Conservation (phyloP, 208 protist species). For the Trypanosoma cruzi region DNA sequence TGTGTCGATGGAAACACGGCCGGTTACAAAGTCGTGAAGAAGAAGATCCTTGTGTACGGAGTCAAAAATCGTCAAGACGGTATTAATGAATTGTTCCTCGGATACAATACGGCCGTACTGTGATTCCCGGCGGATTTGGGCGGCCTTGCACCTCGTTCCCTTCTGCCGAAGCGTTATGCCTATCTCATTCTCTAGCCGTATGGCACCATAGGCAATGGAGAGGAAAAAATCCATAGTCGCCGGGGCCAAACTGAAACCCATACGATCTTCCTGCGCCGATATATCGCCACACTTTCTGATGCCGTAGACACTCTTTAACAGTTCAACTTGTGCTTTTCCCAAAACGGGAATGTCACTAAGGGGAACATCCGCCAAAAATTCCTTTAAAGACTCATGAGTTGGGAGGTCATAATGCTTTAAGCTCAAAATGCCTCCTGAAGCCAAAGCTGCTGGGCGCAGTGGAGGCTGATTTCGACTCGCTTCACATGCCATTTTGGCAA, state of each 20-base stretch:
- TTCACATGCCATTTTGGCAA: constrained; percentile 90
- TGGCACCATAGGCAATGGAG: constrained; percentile 41
- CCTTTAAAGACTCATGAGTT: constrained; percentile 31
- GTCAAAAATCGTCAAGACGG: constrained; percentile 21
- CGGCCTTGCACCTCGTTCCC: constrained; percentile 12
- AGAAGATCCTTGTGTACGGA: constrained; percentile 27
- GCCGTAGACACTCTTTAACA: constrained; percentile 60
- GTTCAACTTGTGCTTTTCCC: constrained; percentile 44
- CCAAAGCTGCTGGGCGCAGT: not conserved
- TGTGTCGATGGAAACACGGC: constrained; percentile 33
- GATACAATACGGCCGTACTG: constrained; percentile 65
- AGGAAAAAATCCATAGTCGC: constrained; percentile 48
- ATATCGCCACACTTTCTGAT: constrained; percentile 62
- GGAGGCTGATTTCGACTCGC: constrained; percentile 14
- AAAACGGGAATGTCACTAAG: constrained; percentile 63
- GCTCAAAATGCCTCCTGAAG: constrained; percentile 13
- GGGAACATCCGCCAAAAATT: constrained; percentile 51
- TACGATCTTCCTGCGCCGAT: constrained; percentile 28
- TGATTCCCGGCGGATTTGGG: constrained; percentile 32
- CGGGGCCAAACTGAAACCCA: constrained; percentile 59
- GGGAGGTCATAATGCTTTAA: constrained; percentile 34
- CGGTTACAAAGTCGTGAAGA: constrained; percentile 29
- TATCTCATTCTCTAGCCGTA: constrained; percentile 57
- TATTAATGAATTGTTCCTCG: constrained; percentile 53
- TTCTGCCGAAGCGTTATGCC: constrained; percentile 31